Conservation (phyloP, 1,284 basidiomycete genomes). For the Tylopilus sp. region DNA sequence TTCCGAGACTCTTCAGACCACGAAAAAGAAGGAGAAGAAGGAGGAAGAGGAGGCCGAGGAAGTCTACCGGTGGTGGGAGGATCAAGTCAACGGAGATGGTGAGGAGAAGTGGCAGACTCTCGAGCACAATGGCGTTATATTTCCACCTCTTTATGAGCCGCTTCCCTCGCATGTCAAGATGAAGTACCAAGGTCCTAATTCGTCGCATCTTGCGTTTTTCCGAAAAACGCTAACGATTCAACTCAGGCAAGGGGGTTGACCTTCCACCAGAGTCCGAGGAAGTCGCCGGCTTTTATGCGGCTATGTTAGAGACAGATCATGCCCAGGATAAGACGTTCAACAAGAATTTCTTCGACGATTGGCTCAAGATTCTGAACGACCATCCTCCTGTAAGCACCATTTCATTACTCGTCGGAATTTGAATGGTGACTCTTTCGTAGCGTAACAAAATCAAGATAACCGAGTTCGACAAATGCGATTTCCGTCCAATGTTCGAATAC, state of each 20-base stretch:
- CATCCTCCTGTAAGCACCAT: conserved; percentile 76
- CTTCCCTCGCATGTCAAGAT: conserved; percentile 87
- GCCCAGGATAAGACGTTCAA: conserved; percentile 87
- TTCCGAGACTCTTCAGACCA: conserved; percentile 27
- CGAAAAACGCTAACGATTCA: conserved; percentile 15
- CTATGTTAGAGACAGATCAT: conserved; percentile 92
- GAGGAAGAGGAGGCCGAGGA: conserved; percentile 67
- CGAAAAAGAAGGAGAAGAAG: conserved; percentile 45
- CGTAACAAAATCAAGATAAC: conserved; percentile 74
- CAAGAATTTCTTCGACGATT: conserved; percentile 96
- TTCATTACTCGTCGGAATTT: conserved; percentile 2
- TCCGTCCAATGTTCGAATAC: conserved; percentile 91
- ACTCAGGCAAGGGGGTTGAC: conserved; percentile 69
- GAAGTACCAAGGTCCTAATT: conserved; percentile 82
- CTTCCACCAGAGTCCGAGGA: conserved; percentile 90
- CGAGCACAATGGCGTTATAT: conserved; percentile 92
- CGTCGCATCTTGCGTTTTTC: conserved; percentile 7
- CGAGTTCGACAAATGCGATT: conserved; percentile 84
- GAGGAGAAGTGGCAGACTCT: conserved; percentile 89
- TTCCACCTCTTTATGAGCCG: conserved; percentile 91
- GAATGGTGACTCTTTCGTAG: conserved; percentile 36
- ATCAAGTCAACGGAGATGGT: conserved; percentile 66
- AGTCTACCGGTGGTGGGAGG: conserved; percentile 83
- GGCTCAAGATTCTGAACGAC: conserved; percentile 72
- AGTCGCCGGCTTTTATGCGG: conserved; percentile 95